These are phyloP conservation scores for Ormosia emarginata DNA, from an alignment of 306 rosid genomes.

Conservation along the genomic window DNA sequence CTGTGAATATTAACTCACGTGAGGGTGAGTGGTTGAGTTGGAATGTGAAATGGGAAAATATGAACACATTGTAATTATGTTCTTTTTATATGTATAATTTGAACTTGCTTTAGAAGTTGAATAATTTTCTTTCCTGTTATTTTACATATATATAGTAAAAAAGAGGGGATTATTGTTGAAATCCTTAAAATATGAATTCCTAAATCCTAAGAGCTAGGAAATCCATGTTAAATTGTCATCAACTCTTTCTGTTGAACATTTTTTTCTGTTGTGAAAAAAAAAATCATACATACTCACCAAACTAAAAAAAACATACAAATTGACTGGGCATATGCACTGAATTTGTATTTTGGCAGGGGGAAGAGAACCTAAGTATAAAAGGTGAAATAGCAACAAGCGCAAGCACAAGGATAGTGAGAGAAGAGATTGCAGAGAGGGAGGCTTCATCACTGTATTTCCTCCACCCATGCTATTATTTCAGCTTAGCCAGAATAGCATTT, in stretches of 20 bases:
- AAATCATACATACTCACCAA: background rate
- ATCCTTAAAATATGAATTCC: background rate
- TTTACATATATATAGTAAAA: background rate
- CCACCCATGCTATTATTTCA: constrained; percentile 75
- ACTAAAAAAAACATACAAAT: background rate
- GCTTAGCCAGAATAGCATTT: constrained; percentile 62
- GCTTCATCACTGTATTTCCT: constrained; percentile 42
- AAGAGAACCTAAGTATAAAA: constrained; percentile 36
- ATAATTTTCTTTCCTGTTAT: background rate
- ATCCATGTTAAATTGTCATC: background rate
- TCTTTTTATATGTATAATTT: background rate
- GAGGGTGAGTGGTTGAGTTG: background rate
- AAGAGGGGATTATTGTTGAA: background rate
- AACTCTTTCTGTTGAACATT: background rate
- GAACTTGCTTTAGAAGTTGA: background rate
- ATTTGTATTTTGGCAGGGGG: constrained; percentile 41
- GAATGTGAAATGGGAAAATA: background rate
- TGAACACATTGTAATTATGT: background rate
- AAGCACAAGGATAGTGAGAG: constrained; percentile 41
- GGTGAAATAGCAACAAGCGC: constrained; percentile 47
- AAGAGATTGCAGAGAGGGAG: constrained; percentile 47
- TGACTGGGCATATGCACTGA: background rate
- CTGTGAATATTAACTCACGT: too few species aligned
- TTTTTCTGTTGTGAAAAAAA: background rate
- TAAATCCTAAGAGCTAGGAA: background rate